phyloP scores from a whole-genome alignment of 768 basidiomycete species.

The Termitomyces heimii region DNA sequence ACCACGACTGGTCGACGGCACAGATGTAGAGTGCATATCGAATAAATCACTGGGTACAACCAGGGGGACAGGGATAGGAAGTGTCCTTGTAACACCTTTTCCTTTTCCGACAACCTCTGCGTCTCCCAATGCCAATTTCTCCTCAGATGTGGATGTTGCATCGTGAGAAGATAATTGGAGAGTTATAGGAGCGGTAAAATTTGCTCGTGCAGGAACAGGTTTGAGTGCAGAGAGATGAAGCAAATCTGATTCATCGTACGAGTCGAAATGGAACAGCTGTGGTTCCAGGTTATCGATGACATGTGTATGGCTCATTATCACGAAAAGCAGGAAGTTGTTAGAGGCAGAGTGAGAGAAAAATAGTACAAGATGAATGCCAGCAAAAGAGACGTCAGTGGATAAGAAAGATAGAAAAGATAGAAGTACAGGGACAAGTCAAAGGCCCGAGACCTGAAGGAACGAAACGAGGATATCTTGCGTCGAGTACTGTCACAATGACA shows the following conservation, averaged over 20 bases:
- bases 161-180: conserved; percentile 25
- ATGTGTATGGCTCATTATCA: conserved; percentile 30
- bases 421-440: conserved; percentile 18
- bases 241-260: conserved; percentile 28
- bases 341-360: conserved; percentile 7
- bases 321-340: background rate
- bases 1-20: conserved; percentile 18
- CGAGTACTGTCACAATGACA: conserved; percentile 14
- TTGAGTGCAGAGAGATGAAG: conserved; percentile 3
- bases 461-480: conserved; percentile 26
- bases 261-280: conserved; percentile 44
- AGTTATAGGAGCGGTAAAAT: background rate
- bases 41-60: conserved; percentile 35
- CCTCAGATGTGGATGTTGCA: conserved; percentile 23
- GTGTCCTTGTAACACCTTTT: conserved; percentile 47
- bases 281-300: conserved; percentile 48
- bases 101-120: conserved; percentile 37
- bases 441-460: conserved; percentile 20
- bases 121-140: conserved; percentile 10
- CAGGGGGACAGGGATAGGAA: conserved; percentile 36
- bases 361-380: conserved; percentile 8
- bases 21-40: conserved; percentile 21
- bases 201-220: conserved; percentile 6
- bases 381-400: conserved; percentile 9
- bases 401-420: conserved; percentile 4